phyloP scores from a whole-genome alignment of 176 grass and related monocot genomes.

The Juncus effusus region DNA sequence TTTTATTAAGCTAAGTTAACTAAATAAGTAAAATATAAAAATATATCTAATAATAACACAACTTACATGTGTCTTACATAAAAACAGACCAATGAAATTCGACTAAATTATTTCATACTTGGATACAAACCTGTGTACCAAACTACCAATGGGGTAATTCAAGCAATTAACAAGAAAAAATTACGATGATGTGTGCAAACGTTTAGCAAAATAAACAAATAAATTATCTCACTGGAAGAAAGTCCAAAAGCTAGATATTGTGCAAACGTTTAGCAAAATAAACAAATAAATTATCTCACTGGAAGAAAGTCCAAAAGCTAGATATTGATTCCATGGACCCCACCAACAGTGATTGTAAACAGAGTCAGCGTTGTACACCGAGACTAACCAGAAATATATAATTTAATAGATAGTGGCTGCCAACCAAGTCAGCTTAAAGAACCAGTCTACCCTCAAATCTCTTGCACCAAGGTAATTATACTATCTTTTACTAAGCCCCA shows the following conservation, averaged over 20 bases:
- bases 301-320: not conserved
- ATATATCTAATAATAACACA: no score
- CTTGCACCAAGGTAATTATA: not conserved
- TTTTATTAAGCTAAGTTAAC: no score
- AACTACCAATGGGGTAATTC: no score
- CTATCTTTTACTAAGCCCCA: accelerated
- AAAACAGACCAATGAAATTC: no score
- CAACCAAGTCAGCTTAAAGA: constrained; percentile 62
- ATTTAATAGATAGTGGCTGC: constrained; percentile 24
- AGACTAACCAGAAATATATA: not conserved
- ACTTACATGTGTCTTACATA: no score
- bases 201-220: not conserved
- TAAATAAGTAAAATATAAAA: no score
- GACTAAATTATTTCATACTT: no score
- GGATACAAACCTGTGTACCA: no score
- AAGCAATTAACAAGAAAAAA: no score
- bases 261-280: not conserved
- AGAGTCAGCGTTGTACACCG: not conserved
- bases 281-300: constrained; percentile 1
- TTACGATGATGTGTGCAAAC: no score
- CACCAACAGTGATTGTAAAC: not conserved
- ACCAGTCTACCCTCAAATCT: constrained; percentile 12
- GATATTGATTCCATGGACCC: not conserved
- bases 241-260: not conserved
- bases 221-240: not conserved